These are phyloP conservation scores for Eustoma russellianum DNA, from an alignment of 257 asterid species.

Conservation along the genomic window DNA sequence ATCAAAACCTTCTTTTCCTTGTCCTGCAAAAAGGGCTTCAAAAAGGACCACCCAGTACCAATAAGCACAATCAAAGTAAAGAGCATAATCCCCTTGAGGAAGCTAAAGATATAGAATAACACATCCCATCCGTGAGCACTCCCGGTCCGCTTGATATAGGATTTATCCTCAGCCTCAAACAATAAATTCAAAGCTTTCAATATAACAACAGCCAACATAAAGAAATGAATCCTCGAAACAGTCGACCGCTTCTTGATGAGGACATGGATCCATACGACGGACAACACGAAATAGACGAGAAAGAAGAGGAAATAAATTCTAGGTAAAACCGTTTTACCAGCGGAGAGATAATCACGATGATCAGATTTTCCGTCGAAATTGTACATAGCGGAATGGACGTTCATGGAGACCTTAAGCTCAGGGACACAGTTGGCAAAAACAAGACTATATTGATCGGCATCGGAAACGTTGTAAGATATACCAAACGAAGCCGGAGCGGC, in stretches of 20 bases:
- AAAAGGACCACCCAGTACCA: no score
- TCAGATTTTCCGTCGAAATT: slow-evolving; percentile 47
- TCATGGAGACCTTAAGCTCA: slow-evolving; percentile 47
- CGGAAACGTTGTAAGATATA: slow-evolving; percentile 25
- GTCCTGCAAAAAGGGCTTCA: no score
- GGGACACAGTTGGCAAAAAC: slow-evolving; percentile 63
- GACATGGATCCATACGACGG: slow-evolving; percentile 40
- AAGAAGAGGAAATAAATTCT: slow-evolving; percentile 55
- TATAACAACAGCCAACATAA: slow-evolving; percentile 61
- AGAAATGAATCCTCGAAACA: slow-evolving; percentile 53
- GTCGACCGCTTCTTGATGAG: slow-evolving; percentile 54
- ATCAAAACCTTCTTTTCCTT: no score
- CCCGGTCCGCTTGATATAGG: slow-evolving; percentile 50
- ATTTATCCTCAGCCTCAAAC: slow-evolving; percentile 85
- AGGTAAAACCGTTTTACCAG: slow-evolving; percentile 62
- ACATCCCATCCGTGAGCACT: no score
- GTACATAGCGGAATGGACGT: slow-evolving; percentile 61
- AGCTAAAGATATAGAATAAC: no score
- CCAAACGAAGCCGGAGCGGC: no score
- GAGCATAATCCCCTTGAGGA: no score
- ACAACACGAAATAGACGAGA: slow-evolving; percentile 39
- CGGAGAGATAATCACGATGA: slow-evolving; percentile 62
- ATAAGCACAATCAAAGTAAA: no score
- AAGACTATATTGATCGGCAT: slow-evolving; percentile 70
- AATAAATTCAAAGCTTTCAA: slow-evolving; percentile 55